phyloP scores from a whole-genome alignment of 208 protist genomes.

The Leishmania turanica region DNA sequence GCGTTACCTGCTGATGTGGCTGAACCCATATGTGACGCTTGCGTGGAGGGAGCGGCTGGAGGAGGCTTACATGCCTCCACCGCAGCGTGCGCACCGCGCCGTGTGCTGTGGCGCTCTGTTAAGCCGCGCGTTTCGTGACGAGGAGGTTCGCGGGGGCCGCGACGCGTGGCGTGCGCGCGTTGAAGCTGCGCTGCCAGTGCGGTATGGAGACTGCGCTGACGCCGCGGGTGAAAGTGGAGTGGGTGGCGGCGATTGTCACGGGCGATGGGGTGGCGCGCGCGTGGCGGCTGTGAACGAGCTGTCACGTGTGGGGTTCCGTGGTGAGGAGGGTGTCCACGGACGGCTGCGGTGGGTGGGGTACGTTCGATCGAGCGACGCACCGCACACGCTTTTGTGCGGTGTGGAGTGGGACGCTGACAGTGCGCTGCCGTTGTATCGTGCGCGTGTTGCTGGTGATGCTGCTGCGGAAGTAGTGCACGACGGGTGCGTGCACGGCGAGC shows the following conservation, averaged over 20 bases:
- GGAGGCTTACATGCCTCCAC: conserved; percentile 30
- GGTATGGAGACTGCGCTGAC: conserved; percentile 11
- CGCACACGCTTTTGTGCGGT: conserved; percentile 43
- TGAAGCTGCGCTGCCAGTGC: conserved; percentile 14
- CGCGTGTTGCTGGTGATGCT: background rate
- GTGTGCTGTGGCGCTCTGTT: conserved; percentile 41
- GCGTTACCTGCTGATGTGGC: conserved; percentile 45
- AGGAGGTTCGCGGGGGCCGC: conserved; percentile 29
- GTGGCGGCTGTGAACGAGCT: conserved; percentile 25
- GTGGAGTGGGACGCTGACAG: conserved; percentile 59
- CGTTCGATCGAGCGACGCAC: conserved; percentile 40
- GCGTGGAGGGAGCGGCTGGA: conserved; percentile 37
- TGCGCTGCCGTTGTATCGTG: conserved; percentile 19
- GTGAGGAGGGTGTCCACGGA: conserved; percentile 37
- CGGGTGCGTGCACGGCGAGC: conserved; percentile 57
- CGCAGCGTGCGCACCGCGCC: conserved; percentile 18
- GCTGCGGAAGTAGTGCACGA: conserved; percentile 17
- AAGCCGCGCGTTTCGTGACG: conserved; percentile 32
- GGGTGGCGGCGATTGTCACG: background rate
- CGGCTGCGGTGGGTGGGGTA: conserved; percentile 65
- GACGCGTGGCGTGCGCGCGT: conserved; percentile 35
- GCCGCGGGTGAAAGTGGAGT: background rate
- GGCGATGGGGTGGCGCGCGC: background rate
- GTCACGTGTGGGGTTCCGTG: conserved; percentile 32
- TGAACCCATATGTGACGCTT: conserved; percentile 32